These are phyloP conservation scores for Arxiozyma slooffiae DNA, from an alignment of 1,139 yeast species.

Conservation along the genomic window DNA sequence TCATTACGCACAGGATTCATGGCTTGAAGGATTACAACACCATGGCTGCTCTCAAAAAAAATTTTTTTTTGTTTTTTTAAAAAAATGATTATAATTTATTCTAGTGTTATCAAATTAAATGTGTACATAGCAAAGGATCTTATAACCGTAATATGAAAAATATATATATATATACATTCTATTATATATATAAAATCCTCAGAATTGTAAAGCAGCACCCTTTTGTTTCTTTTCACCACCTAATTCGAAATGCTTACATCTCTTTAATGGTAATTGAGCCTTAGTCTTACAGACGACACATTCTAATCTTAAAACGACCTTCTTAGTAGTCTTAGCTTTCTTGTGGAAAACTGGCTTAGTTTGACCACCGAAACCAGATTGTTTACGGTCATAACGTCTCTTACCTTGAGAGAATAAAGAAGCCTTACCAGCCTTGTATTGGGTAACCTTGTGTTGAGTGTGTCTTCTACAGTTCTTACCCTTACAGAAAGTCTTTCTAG, in stretches of 20 bases:
- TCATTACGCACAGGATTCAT: no score
- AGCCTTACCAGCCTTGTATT: conserved; percentile 99
- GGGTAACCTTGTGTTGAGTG: conserved; percentile 99
- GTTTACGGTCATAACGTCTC: conserved; percentile 99
- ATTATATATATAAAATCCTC: conserved; percentile 26
- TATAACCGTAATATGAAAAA: background rate
- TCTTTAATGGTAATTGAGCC: conserved; percentile 95
- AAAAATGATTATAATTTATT: no score
- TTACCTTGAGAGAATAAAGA: conserved; percentile 99
- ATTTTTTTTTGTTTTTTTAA: no score
- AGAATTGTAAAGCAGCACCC: conserved; percentile 97
- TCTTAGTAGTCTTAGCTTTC: conserved; percentile 99
- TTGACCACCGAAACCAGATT: conserved; percentile 99
- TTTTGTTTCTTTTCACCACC: conserved; percentile 99
- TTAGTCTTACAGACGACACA: conserved; percentile 98
- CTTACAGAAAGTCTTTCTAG: conserved; percentile 99
- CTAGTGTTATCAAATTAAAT: background rate
- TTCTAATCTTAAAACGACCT: conserved; percentile 98
- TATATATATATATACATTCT: background rate
- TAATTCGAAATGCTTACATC: conserved; percentile 99
- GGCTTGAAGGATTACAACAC: background rate
- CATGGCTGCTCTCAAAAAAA: no score
- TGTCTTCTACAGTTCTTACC: conserved; percentile 99
- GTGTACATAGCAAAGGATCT: conserved; percentile 2
- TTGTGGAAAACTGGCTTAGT: conserved; percentile 99